A percentile compares a stretch with the other conserved stretches of the same genome.
These are phyloP conservation scores for Pelargonium australe DNA, from an alignment of 441 rosid species.

Conservation along the genomic window DNA sequence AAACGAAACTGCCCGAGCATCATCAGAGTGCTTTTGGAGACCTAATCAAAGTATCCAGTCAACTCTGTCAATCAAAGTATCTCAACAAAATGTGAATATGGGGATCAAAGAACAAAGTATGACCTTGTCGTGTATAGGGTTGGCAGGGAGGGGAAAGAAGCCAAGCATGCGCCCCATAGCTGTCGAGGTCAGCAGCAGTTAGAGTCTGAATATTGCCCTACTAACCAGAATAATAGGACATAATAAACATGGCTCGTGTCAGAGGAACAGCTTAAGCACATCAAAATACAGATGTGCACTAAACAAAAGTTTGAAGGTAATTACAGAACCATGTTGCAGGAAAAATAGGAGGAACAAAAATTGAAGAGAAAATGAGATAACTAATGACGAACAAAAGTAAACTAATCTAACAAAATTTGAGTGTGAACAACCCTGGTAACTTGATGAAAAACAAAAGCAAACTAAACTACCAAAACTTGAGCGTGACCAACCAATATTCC, in stretches of 20 bases:
- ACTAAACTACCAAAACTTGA: no score
- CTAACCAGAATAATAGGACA: slow-evolving; percentile 7
- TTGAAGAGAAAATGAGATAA: no score
- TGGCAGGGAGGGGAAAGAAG: slow-evolving; percentile 99
- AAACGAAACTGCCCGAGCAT: slow-evolving; percentile 85
- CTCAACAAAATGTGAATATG: slow-evolving; percentile 3
- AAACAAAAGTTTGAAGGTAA: slow-evolving; percentile 1
- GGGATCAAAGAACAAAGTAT: slow-evolving; percentile 1
- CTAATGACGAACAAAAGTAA: no score
- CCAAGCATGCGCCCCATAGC: slow-evolving; percentile 70
- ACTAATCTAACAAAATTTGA: no score
- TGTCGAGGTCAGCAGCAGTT: slow-evolving; percentile 69
- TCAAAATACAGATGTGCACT: neutral
- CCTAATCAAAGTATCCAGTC: slow-evolving; percentile 36
- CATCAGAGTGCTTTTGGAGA: slow-evolving; percentile 85
- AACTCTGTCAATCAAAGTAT: slow-evolving; percentile 15
- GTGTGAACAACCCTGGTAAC: no score
- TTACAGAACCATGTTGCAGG: neutral
- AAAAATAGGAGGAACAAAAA: neutral
- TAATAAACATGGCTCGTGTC: neutral
- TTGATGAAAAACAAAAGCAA: no score
- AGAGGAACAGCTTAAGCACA: neutral
- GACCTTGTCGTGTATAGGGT: slow-evolving; percentile 96
- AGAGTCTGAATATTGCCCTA: slow-evolving; percentile 90
- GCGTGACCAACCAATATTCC: no score